Evolutionary conservation across 495 filamentous ascomycete genomes (phyloP).

Genomic region (Trichocladium antarcticum): DNA sequence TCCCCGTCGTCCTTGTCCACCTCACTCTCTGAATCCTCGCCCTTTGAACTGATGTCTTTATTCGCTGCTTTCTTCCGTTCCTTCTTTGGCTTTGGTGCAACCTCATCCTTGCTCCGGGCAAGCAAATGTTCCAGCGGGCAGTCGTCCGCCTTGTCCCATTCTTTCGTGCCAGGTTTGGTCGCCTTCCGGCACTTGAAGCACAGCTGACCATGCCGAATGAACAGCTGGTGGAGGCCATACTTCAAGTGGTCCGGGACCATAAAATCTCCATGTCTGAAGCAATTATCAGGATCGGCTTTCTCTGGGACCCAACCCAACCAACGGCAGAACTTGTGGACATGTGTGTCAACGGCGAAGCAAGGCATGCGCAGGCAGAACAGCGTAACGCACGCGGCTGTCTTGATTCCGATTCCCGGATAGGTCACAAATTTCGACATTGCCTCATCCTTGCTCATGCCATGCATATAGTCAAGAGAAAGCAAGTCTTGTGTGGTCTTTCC

Average conservation of each 20-base stretch:
- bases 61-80: neutral
- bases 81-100: conserved; percentile 4
- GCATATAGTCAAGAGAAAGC: conserved; percentile 65
- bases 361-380: conserved; percentile 69
- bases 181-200: conserved; percentile 66
- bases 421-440: conserved; percentile 63
- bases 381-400: conserved; percentile 79
- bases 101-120: conserved; percentile 19
- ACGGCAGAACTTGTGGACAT: conserved; percentile 67
- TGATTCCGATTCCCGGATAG: conserved; percentile 80
- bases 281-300: conserved; percentile 53
- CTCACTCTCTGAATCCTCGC: neutral
- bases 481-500: conserved; percentile 11
- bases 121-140: conserved; percentile 44
- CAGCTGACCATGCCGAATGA: conserved; percentile 74
- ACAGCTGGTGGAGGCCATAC: conserved; percentile 76
- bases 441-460: conserved; percentile 51
- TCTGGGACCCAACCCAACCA: conserved; percentile 76
- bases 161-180: conserved; percentile 36
- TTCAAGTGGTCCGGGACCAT: conserved; percentile 76
- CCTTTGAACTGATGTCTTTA: neutral
- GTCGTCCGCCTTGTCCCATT: conserved; percentile 28
- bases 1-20: neutral
- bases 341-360: conserved; percentile 78
- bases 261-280: conserved; percentile 72